Base-by-base conservation (phyloP, 257 asterid genomes). In the Asclepias syriaca region DNA sequence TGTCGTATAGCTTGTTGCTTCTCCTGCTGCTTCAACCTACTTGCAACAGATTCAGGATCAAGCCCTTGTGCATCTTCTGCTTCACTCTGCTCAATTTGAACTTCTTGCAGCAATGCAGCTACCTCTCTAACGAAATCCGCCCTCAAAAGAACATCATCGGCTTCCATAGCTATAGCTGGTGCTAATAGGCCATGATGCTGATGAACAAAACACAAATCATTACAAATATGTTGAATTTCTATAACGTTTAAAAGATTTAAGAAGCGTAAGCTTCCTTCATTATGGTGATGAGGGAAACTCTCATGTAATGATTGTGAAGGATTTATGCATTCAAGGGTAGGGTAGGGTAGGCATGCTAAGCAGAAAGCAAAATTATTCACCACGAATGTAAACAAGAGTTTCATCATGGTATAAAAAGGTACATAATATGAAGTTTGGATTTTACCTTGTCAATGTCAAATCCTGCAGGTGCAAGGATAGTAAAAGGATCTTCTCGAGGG, bases 401-500 rank as follows among this genome's bases (percentile, higher is more conserved):
- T 64, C 8, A 39, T 56, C 66, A 27, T 16, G 32, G 37, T 22
- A 34, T 39, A 50, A 13, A 13, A 50, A 37, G 19, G 48, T 12
- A 54, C 60, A 56, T 0, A 24, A 24, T 21, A 39, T 18, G 49
- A 12, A 3, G n/a, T 54, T 54, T 13, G 21, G 49, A 39, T 34
- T 51, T 74, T 84, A 91, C 98, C 95, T 80, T 89, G 67, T 89
- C 93, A 71, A 94, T 85, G 87, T 94, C 93, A 40, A 91, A 94
- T 73, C 99, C 99, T 66, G 90, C 78, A 2, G 97, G 99, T 55
- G 85, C 93, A 73, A 94, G 94, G 77, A 94, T 89, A 80, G 93
- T 94, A 80, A 88, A 94, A 58, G 99, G 99, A 78, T 94, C 99
- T 77, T 94, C 99, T 60, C 95, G 80, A 43, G 98, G 99, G 78